Conservation (phyloP, 2,329 filamentous ascomycete genomes). For the Proliferodiscus dingleyae region DNA sequence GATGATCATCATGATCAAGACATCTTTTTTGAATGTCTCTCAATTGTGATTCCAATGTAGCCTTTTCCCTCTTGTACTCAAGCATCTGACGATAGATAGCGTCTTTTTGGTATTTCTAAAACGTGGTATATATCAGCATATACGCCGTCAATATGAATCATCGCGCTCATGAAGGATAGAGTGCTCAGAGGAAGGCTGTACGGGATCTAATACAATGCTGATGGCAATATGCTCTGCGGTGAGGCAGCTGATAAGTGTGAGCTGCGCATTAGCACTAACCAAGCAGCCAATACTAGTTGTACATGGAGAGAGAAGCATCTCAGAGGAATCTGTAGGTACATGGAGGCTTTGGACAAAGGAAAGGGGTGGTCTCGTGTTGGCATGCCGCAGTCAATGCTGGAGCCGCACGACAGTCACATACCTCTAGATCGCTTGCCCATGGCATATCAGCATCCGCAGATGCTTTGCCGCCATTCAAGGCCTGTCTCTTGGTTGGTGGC, state of each 20-base stretch:
- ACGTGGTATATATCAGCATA: constrained; percentile 26
- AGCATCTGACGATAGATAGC: constrained; percentile 97
- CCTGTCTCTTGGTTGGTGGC: constrained; percentile 87
- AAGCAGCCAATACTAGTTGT: constrained; percentile 24
- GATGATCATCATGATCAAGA: constrained; percentile 84
- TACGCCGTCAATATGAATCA: constrained; percentile 25
- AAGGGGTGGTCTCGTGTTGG: constrained; percentile 13
- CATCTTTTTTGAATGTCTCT: constrained; percentile 75
- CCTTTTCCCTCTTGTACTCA: constrained; percentile 90
- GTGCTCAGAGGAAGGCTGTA: constrained; percentile 6
- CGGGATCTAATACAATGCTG: constrained; percentile 22
- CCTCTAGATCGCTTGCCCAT: constrained; percentile 67
- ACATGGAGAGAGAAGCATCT: constrained; percentile 13
- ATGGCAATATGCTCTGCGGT: constrained; percentile 31
- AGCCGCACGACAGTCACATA: constrained; percentile 46
- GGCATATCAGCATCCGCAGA: constrained; percentile 65
- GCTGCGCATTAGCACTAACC: constrained; percentile 41
- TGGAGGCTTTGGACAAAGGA: constrained; percentile 8
- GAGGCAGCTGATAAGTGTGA: constrained; percentile 39
- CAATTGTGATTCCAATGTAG: constrained; percentile 73
- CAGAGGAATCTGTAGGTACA: constrained; percentile 19
- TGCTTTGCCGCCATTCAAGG: constrained; percentile 68
- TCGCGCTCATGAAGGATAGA: constrained; percentile 13
- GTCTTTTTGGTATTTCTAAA: constrained; percentile 86
- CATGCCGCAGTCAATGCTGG: constrained; percentile 12